These are phyloP conservation scores for Cudoniella acicularis DNA, from an alignment of 495 filamentous ascomycete genomes.

Conservation along the genomic window DNA sequence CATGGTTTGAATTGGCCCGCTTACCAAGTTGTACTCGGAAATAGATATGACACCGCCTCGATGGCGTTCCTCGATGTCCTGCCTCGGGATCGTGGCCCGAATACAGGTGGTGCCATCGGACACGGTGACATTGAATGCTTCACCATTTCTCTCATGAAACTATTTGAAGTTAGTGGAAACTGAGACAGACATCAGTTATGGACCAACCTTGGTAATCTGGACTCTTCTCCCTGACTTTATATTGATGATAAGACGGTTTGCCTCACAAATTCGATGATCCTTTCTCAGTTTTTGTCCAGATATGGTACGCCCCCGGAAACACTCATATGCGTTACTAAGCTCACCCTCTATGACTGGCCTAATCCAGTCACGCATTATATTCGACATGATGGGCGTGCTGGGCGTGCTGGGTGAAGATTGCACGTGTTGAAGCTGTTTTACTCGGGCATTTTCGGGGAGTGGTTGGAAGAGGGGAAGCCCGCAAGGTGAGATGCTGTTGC, in stretches of 20 bases:
- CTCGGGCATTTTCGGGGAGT: no score
- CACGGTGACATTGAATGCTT: conserved; percentile 8
- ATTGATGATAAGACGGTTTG: conserved; percentile 2
- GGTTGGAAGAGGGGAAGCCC: no score
- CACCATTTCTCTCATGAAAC: neutral
- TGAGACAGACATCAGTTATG: no score
- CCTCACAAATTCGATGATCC: neutral
- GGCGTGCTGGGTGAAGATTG: no score
- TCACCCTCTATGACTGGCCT: neutral
- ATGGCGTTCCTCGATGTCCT: neutral
- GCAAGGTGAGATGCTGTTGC: no score
- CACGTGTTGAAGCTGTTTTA: no score
- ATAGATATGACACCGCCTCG: neutral
- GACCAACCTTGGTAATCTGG: conserved; percentile 21
- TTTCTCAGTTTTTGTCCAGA: neutral
- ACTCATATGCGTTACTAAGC: neutral
- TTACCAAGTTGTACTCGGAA: neutral
- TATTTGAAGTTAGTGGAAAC: neutral
- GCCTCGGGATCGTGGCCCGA: conserved; percentile 5
- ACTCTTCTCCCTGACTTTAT: neutral
- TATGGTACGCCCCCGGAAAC: neutral
- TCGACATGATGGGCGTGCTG: conserved; percentile 10
- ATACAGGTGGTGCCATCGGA: conserved; percentile 18
- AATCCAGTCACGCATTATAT: conserved; percentile 17
- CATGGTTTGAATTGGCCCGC: neutral